Evolutionary conservation across 805 yeast species (phyloP).

Genomic region (Debaryomyces prosopidis): DNA sequence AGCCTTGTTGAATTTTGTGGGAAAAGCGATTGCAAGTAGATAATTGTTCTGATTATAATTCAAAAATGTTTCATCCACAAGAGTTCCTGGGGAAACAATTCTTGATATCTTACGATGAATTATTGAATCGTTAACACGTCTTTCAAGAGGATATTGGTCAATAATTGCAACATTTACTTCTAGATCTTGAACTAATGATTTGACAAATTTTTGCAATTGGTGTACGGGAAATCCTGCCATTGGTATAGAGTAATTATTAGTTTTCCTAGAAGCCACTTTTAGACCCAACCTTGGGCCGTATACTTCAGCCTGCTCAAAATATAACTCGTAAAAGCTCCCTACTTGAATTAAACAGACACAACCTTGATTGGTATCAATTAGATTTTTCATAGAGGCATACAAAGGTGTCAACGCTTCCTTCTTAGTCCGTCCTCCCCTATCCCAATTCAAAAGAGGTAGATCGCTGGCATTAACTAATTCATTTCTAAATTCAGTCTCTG

Average conservation of each 20-base stretch:
- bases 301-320: conserved; percentile 82
- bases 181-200: conserved; percentile 67
- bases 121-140: conserved; percentile 23
- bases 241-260: conserved; percentile 48
- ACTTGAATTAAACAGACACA: conserved; percentile 63
- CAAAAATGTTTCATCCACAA: conserved; percentile 81
- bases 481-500: background rate
- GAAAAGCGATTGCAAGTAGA: conserved; percentile 64
- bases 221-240: conserved; percentile 91
- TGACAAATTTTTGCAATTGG: conserved; percentile 71
- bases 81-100: conserved; percentile 89
- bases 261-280: conserved; percentile 60
- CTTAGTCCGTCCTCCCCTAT: conserved; percentile 39
- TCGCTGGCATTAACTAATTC: background rate
- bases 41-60: conserved; percentile 72
- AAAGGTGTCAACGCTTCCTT: conserved; percentile 33
- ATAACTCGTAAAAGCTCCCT: conserved; percentile 85
- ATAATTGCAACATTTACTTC: conserved; percentile 77
- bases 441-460: conserved; percentile 27
- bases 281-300: conserved; percentile 72
- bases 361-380: conserved; percentile 36
- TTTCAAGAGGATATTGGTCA: conserved; percentile 53
- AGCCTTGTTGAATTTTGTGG: conserved; percentile 42
- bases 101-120: conserved; percentile 73
- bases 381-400: conserved; percentile 30